A percentile compares a stretch with the other conserved stretches of the same genome.
Evolutionary conservation across 495 filamentous ascomycete genomes (phyloP).

Genomic region (Lasiosphaeris hirsuta): DNA sequence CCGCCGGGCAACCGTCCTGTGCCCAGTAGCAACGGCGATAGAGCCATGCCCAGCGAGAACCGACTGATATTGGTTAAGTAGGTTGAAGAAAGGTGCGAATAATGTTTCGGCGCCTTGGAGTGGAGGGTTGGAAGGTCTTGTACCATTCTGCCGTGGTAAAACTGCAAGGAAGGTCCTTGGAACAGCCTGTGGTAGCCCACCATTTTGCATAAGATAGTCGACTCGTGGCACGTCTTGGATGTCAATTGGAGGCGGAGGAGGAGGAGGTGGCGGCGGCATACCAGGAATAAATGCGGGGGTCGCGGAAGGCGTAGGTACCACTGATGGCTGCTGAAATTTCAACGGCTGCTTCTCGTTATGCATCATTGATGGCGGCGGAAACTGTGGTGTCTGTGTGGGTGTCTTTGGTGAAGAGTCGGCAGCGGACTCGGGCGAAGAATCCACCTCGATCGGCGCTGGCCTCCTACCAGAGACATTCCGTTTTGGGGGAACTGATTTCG

Average conservation of each 20-base stretch:
- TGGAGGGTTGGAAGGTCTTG: slow-evolving; percentile 48
- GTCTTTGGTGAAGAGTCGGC: slow-evolving; percentile 57
- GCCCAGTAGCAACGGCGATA: slow-evolving; percentile 92
- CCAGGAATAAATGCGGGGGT: slow-evolving; percentile 27
- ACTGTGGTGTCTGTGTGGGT: slow-evolving; percentile 51
- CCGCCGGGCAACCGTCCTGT: slow-evolving; percentile 87
- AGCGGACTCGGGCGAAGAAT: slow-evolving; percentile 46
- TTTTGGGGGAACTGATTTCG: slow-evolving; percentile 64
- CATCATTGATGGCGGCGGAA: slow-evolving; percentile 37
- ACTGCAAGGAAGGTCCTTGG: slow-evolving; percentile 63
- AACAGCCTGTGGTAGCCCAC: slow-evolving; percentile 65
- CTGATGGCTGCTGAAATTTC: slow-evolving; percentile 19
- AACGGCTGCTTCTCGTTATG: slow-evolving; percentile 30
- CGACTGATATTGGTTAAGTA: slow-evolving; percentile 79
- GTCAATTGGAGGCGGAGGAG: slow-evolving; percentile 72
- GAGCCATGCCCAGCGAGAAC: slow-evolving; percentile 83
- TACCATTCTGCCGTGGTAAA: slow-evolving; percentile 46
- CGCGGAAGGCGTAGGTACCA: slow-evolving; percentile 40
- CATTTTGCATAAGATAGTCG: slow-evolving; percentile 85
- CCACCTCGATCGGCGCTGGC: slow-evolving; percentile 32
- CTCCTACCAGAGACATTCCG: slow-evolving; percentile 41
- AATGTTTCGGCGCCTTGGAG: slow-evolving; percentile 59
- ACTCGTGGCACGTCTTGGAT: slow-evolving; percentile 65
- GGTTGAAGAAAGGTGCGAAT: slow-evolving; percentile 73
- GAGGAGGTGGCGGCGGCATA: slow-evolving; percentile 68